These are phyloP conservation scores for Metarhizium guizhouense DNA, from an alignment of 2,329 filamentous ascomycete species.

Conservation along the genomic window DNA sequence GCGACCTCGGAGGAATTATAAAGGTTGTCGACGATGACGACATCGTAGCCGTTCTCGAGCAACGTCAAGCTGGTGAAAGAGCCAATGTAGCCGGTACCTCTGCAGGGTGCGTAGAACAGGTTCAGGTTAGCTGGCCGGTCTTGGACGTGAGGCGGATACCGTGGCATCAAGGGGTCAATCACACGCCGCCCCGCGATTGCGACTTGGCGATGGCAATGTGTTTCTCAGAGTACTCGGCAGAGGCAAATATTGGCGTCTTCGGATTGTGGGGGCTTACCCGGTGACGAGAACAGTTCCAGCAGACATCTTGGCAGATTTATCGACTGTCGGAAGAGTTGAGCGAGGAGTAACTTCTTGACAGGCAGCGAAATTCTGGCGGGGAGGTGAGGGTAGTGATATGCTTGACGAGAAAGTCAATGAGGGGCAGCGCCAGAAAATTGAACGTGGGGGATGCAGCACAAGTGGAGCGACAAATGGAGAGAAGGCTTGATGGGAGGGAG, in stretches of 20 bases:
- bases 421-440: neutral
- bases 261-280: slow-evolving; percentile 49
- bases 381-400: neutral
- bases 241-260: slow-evolving; percentile 9
- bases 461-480: neutral
- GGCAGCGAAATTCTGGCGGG: slow-evolving; percentile 9
- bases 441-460: neutral
- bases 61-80: slow-evolving; percentile 92
- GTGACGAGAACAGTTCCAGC: slow-evolving; percentile 85
- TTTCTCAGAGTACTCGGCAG: neutral
- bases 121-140: neutral
- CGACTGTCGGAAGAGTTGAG: neutral
- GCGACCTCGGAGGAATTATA: slow-evolving; percentile 94
- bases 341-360: slow-evolving; percentile 8
- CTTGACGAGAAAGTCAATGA: slow-evolving; percentile 1
- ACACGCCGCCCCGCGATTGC: neutral
- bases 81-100: slow-evolving; percentile 98
- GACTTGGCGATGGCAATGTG: neutral
- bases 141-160: neutral
- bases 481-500: neutral
- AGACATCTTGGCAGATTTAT: slow-evolving; percentile 46
- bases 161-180: neutral
- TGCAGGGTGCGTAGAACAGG: slow-evolving; percentile 26
- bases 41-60: slow-evolving; percentile 89
- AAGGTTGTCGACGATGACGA: slow-evolving; percentile 91